Evolutionary conservation across 768 basidiomycete species (phyloP), one percentile per base, ranked within the genome.

Genomic region (Leccinum incarnatum): DNA sequence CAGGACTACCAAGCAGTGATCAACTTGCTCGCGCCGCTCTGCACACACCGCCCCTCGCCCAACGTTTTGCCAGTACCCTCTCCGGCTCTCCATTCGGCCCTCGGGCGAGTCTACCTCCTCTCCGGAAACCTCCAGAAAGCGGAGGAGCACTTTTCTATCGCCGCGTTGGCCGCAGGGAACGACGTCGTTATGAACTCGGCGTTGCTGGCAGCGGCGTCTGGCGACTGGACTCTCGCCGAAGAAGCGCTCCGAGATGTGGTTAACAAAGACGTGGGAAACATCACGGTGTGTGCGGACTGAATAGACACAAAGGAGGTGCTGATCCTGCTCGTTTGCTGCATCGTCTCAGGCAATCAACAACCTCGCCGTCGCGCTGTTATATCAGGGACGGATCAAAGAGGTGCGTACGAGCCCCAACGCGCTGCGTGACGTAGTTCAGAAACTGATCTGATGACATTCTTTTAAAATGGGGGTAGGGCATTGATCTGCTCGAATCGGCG

Each of bases 51-150:
- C 30, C 34, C 59, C 3, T 17, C 65, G 21, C 59, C 62, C 4
- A 50, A 58, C 11, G 59, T 55, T 27, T 23, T 21, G 6, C 63
- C 67, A n/a, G 59, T 63, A 19, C 67, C 74, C 0, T 83, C 83
- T 9, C 78, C 85, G 12, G 77, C 81, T 19, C 75, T 93, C 9
- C 84, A 83, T 51, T 87, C 89, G 10, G 83, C 88, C 9, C 76
- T 92, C 10, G 91, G 80, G 5, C 80, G 91, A 21, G 81, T 91
- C 45, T 87, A 93, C 68, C 79, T 93, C 19, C 88, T 93, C 66
- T 78, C 80, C 5, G 91, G 91, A 4, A 78, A 90, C 69, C 67
- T 92, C 58, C 70, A 71, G 15, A 76, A 77, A 61, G 91, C 91
- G 8, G 72, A 77, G 34, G 70, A 78, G 50, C 85, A 91, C 65